Conservation (phyloP, 192 early-diverging fungal genomes). For the Spinellus fusiger region DNA sequence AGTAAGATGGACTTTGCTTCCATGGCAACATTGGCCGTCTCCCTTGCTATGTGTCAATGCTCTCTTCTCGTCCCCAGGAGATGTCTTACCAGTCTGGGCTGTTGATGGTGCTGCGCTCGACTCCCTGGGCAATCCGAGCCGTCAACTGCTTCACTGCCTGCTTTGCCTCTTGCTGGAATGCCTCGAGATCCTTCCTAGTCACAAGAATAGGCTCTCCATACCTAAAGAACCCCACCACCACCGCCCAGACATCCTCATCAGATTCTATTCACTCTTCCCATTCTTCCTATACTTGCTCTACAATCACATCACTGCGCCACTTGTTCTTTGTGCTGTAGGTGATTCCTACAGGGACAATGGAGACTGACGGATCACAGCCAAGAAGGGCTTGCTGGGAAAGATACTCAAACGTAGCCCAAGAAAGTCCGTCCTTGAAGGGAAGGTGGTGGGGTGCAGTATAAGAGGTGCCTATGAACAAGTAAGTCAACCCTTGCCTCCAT, state of each 20-base stretch:
- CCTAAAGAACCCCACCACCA: slow-evolving; percentile 1
- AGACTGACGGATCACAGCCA: background rate
- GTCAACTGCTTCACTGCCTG: slow-evolving; percentile 37
- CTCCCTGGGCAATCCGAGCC: slow-evolving; percentile 26
- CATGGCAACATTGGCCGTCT: slow-evolving; percentile 31
- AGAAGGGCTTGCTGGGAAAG: slow-evolving; percentile 12
- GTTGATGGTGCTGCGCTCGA: slow-evolving; percentile 40
- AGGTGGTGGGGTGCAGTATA: slow-evolving; percentile 40
- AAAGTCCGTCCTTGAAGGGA: slow-evolving; percentile 43
- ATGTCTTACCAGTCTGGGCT: slow-evolving; percentile 38
- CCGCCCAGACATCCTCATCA: background rate
- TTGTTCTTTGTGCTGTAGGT: slow-evolving; percentile 32
- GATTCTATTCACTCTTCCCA: background rate
- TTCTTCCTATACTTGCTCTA: slow-evolving; percentile 20
- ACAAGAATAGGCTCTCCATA: slow-evolving; percentile 38
- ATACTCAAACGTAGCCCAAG: slow-evolving; percentile 41
- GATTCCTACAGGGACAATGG: slow-evolving; percentile 32
- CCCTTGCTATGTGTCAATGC: slow-evolving; percentile 14
- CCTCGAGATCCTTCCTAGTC: slow-evolving; percentile 16
- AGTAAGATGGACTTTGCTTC: slow-evolving; percentile 35
- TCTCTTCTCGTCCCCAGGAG: too few species aligned
- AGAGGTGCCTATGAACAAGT: slow-evolving; percentile 30
- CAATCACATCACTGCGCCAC: slow-evolving; percentile 33
- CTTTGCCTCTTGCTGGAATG: slow-evolving; percentile 32
- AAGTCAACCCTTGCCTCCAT: too few species aligned